phyloP scores from a whole-genome alignment of 148 eudicot genomes.

The Vaccinium darrowii region DNA sequence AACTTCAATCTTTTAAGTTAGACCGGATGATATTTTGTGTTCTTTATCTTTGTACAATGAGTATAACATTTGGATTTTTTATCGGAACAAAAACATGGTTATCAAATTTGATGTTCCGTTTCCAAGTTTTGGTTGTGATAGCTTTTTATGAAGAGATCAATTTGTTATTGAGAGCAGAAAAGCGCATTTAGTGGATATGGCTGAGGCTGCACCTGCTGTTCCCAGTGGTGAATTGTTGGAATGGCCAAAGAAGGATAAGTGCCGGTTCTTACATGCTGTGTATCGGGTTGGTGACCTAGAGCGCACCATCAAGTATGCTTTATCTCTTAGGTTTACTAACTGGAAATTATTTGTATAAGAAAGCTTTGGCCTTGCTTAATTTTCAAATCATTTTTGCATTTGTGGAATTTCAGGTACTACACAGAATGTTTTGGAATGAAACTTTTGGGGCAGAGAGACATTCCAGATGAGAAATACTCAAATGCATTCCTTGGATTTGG shows the following conservation, averaged over 20 bases:
- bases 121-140: not conserved
- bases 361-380: slow-evolving; percentile 1
- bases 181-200: slow-evolving; percentile 41
- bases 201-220: slow-evolving; percentile 49
- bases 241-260: slow-evolving; percentile 83
- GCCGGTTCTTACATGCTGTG: slow-evolving; percentile 71
- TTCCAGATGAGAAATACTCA: slow-evolving; percentile 92
- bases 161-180: slow-evolving; percentile 8
- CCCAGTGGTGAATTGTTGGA: slow-evolving; percentile 62
- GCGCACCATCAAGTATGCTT: slow-evolving; percentile 73
- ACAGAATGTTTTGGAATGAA: slow-evolving; percentile 94
- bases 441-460: slow-evolving; percentile 80
- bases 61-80: not conserved
- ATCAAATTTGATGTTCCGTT: not conserved
- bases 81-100: not conserved
- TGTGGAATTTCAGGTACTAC: slow-evolving; percentile 55
- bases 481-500: slow-evolving; percentile 97
- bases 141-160: not conserved
- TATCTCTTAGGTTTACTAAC: not conserved
- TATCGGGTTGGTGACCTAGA: slow-evolving; percentile 97
- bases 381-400: not conserved
- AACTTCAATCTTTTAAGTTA: not conserved
- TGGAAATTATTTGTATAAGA: not conserved
- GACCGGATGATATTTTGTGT: not conserved
- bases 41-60: not conserved